phyloP scores from a whole-genome alignment of 1,139 yeast species.

The Saccharomycopsis hybrid region DNA sequence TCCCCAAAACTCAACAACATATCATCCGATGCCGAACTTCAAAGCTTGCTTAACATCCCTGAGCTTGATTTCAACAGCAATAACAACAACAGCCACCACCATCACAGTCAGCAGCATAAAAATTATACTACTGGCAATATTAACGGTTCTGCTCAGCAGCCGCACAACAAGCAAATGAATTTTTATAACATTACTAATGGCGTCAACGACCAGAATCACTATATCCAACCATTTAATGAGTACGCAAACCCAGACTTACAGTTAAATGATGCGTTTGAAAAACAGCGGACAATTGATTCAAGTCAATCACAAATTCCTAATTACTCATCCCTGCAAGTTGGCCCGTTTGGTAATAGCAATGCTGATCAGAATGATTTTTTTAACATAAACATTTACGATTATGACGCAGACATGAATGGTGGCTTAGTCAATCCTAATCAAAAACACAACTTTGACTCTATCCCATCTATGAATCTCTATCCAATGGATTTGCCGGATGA shows the following conservation, averaged over 20 bases:
- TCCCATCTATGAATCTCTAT: slow-evolving; percentile 23
- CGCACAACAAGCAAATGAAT: neutral
- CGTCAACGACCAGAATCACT: neutral
- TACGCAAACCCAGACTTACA: slow-evolving; percentile 28
- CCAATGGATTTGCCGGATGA: slow-evolving; percentile 30
- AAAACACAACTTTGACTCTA: slow-evolving; percentile 28
- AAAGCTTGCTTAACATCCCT: slow-evolving; percentile 14
- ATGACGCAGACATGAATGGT: slow-evolving; percentile 28
- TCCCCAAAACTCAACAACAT: slow-evolving; percentile 22
- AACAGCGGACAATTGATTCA: too few species aligned
- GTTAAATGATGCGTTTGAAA: neutral
- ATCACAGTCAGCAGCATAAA: slow-evolving; percentile 16
- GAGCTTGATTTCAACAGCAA: neutral
- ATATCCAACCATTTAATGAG: slow-evolving; percentile 26
- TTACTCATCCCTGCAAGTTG: neutral
- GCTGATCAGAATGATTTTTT: too few species aligned
- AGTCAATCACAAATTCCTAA: neutral
- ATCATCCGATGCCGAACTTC: slow-evolving; percentile 20
- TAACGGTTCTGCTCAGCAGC: slow-evolving; percentile 13
- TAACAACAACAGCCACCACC: slow-evolving; percentile 4
- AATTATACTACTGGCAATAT: slow-evolving; percentile 21
- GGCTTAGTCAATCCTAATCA: slow-evolving; percentile 33
- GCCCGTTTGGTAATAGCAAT: too few species aligned
- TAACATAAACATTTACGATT: slow-evolving; percentile 13
- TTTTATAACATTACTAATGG: neutral